A percentile compares a stretch with the other conserved stretches of the same genome.
phyloP scores from a whole-genome alignment of 352 stramenopile genomes.

The Pythium oligandrum region DNA sequence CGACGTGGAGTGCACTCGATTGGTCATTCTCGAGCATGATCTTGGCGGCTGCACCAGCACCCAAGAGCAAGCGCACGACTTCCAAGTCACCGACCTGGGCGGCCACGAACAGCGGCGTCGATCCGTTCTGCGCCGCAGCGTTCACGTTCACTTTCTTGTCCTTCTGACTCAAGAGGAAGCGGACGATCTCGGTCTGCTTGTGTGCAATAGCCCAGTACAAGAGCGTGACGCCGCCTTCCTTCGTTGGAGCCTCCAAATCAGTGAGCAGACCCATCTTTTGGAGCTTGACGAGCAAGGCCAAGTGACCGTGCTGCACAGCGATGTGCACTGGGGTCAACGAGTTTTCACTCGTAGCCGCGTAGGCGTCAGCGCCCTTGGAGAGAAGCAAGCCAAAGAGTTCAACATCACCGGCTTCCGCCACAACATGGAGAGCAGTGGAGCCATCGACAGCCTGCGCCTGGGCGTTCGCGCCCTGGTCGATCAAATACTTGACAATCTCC shows the following conservation, averaged over 20 bases:
- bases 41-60: conserved; percentile 51
- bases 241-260: conserved; percentile 16
- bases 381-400: conserved; percentile 50
- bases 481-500: conserved; percentile 43
- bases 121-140: conserved; percentile 20
- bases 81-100: conserved; percentile 58
- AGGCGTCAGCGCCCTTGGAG: conserved; percentile 39
- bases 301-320: conserved; percentile 18
- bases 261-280: conserved; percentile 16
- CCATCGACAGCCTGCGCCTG: conserved; percentile 56
- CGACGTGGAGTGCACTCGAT: conserved; percentile 19
- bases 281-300: conserved; percentile 21
- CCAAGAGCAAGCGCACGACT: conserved; percentile 54
- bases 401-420: conserved; percentile 44
- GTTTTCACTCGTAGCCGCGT: conserved; percentile 17
- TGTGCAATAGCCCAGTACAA: conserved; percentile 23
- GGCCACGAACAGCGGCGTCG: conserved; percentile 39
- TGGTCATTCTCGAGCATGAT: conserved; percentile 14
- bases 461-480: conserved; percentile 40
- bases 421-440: conserved; percentile 61
- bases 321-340: conserved; percentile 24
- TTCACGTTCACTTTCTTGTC: conserved; percentile 10
- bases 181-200: conserved; percentile 22
- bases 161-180: conserved; percentile 16
- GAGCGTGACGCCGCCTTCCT: conserved; percentile 19